phyloP scores from a whole-genome alignment of 148 eudicot species.

The Fagopyrum tataricum region DNA sequence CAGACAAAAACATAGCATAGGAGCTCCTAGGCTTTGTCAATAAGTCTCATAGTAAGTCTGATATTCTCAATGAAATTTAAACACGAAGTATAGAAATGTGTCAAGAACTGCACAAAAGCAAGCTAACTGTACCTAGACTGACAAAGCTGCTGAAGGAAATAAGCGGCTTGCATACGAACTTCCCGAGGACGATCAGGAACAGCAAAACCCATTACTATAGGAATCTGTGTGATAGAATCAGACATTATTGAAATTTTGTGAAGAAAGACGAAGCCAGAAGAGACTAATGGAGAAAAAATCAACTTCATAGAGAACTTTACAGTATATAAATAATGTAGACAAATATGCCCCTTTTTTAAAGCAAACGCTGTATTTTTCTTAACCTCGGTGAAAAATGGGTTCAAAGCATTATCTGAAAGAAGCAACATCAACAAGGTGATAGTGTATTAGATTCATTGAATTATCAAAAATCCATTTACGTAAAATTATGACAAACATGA shows the following conservation, averaged over 20 bases:
- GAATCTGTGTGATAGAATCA: slow-evolving; percentile 42
- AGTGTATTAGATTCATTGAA: not conserved
- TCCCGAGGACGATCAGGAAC: slow-evolving; percentile 88
- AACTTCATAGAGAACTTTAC: not conserved
- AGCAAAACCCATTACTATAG: slow-evolving; percentile 86
- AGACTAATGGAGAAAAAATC: not conserved
- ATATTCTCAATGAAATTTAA: not conserved
- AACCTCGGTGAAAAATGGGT: not conserved
- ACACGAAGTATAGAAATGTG: not conserved
- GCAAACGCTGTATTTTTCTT: not conserved
- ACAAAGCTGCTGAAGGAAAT: slow-evolving; percentile 91
- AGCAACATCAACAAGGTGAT: not conserved
- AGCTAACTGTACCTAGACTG: slow-evolving; percentile 63
- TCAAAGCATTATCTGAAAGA: not conserved
- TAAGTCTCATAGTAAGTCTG: not conserved
- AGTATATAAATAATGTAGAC: not conserved
- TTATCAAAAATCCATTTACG: not conserved
- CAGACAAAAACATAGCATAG: not conserved
- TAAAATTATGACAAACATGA: not conserved
- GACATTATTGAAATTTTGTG: not conserved
- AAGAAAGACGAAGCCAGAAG: not conserved
- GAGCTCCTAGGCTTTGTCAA: no score
- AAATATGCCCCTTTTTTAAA: not conserved
- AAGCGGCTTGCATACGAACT: slow-evolving; percentile 96
- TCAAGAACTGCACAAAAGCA: not conserved